A percentile compares a stretch with the other conserved stretches of the same genome.
Conservation (phyloP, 1,284 basidiomycete genomes). For the Coriolopsis trogii region DNA sequence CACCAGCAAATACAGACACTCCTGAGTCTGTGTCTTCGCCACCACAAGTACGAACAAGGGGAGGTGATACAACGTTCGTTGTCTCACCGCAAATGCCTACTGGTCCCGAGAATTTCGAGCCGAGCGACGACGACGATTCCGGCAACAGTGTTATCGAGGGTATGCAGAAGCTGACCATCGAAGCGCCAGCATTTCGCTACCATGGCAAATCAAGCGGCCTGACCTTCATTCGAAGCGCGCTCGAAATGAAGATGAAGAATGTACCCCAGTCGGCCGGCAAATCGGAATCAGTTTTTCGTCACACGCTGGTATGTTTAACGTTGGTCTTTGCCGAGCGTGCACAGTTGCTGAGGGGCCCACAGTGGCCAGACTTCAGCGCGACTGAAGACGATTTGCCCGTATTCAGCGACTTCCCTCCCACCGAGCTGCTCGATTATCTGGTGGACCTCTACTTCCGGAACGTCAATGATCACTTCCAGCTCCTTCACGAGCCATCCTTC, state of each 20-base stretch:
- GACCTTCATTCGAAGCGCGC: background rate
- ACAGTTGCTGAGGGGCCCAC: too few relatives aligned
- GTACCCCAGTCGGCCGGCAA: too few relatives aligned
- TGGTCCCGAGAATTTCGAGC: background rate
- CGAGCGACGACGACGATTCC: background rate
- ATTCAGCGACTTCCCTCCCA: constrained; percentile 52
- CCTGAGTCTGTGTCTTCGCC: too few relatives aligned
- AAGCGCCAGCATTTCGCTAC: background rate
- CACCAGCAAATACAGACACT: too few relatives aligned
- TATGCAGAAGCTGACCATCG: background rate
- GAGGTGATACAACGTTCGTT: too few relatives aligned
- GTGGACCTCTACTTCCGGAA: constrained; percentile 73
- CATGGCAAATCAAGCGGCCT: constrained; percentile 2
- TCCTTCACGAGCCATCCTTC: constrained; percentile 80
- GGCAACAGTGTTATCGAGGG: background rate
- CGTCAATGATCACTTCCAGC: constrained; percentile 62
- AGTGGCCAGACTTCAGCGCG: constrained; percentile 38
- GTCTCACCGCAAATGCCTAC: background rate
- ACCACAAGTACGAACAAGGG: too few relatives aligned
- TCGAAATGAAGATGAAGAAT: background rate
- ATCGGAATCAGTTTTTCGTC: too few relatives aligned
- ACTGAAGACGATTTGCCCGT: constrained; percentile 26
- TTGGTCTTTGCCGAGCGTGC: too few relatives aligned
- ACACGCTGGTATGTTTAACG: too few relatives aligned
- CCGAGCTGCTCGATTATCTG: constrained; percentile 63